Conservation (phyloP, 2,329 filamentous ascomycete genomes). For the Dactylonectria macrodidyma region DNA sequence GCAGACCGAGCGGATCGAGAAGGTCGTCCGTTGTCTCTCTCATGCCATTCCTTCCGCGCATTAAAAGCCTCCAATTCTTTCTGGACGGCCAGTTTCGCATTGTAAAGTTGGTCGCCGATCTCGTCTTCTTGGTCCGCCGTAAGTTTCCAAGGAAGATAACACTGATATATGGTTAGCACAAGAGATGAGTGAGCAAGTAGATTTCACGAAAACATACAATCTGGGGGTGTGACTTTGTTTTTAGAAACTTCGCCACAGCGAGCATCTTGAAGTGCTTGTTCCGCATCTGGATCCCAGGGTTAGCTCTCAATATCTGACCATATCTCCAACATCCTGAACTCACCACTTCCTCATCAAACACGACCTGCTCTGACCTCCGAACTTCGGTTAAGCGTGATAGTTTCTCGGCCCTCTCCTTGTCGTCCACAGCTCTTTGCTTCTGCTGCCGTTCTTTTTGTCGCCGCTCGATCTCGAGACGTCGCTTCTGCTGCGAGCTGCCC, state of each 20-base stretch:
- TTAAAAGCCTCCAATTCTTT: slow-evolving; percentile 77
- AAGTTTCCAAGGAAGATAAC: slow-evolving; percentile 88
- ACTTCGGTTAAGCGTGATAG: slow-evolving; percentile 72
- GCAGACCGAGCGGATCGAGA: slow-evolving; percentile 14
- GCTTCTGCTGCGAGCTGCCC: slow-evolving; percentile 74
- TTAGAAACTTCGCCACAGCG: slow-evolving; percentile 79
- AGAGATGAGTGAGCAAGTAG: background rate
- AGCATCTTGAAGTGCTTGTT: slow-evolving; percentile 81
- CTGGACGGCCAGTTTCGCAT: slow-evolving; percentile 74
- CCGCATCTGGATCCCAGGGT: slow-evolving; percentile 75
- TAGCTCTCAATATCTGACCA: slow-evolving; percentile 20
- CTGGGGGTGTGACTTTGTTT: slow-evolving; percentile 79
- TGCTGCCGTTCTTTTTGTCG: slow-evolving; percentile 84
- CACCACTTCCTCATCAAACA: slow-evolving; percentile 84
- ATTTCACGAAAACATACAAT: slow-evolving; percentile 72
- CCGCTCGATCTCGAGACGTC: slow-evolving; percentile 85
- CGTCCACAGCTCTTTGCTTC: slow-evolving; percentile 80
- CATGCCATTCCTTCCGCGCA: slow-evolving; percentile 58
- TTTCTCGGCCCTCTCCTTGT: slow-evolving; percentile 76
- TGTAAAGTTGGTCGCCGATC: slow-evolving; percentile 79
- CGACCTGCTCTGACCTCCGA: slow-evolving; percentile 78
- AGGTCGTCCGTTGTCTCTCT: slow-evolving; percentile 42
- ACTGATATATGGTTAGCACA: slow-evolving; percentile 65
- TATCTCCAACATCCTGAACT: slow-evolving; percentile 51
- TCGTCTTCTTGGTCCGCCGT: slow-evolving; percentile 76